Conservation (phyloP, 148 eudicot species). For the Linanthus parryae region DNA sequence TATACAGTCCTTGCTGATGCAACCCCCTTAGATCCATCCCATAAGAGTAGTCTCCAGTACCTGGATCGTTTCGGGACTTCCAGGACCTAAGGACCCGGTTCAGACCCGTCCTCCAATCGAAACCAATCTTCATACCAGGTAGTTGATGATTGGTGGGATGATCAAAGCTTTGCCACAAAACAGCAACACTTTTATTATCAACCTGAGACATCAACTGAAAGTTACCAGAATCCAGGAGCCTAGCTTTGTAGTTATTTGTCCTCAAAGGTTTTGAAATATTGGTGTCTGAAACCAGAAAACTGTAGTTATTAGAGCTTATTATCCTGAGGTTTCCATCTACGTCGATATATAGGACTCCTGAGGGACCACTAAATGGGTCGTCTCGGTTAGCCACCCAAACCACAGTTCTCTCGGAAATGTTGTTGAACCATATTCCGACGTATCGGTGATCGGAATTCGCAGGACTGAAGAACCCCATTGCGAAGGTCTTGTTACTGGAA, state of each 20-base stretch:
- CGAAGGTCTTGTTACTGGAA: slow-evolving; percentile 8
- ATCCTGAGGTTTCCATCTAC: slow-evolving; percentile 11
- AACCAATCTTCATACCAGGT: neutral
- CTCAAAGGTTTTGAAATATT: neutral
- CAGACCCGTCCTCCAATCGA: slow-evolving; percentile 3
- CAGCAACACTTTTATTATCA: neutral
- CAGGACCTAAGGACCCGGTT: slow-evolving; percentile 2
- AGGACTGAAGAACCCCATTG: slow-evolving; percentile 20
- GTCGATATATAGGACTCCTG: slow-evolving; percentile 9
- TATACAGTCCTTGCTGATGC: too few relatives aligned
- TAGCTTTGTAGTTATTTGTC: neutral
- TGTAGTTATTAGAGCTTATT: neutral
- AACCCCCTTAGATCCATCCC: neutral
- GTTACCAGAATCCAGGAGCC: slow-evolving; percentile 5
- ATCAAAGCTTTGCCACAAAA: slow-evolving; percentile 9
- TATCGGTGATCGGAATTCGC: slow-evolving; percentile 6
- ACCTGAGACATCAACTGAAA: neutral
- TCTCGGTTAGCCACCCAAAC: slow-evolving; percentile 26
- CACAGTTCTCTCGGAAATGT: slow-evolving; percentile 1
- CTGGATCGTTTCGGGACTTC: slow-evolving; percentile 1
- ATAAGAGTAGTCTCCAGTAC: neutral
- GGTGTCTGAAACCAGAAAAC: neutral
- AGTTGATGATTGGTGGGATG: neutral
- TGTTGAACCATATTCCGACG: slow-evolving; percentile 21
- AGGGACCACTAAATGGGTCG: slow-evolving; percentile 8